Base-by-base conservation (phyloP, 495 filamentous ascomycete species). In the Daldinia bambusicola region DNA sequence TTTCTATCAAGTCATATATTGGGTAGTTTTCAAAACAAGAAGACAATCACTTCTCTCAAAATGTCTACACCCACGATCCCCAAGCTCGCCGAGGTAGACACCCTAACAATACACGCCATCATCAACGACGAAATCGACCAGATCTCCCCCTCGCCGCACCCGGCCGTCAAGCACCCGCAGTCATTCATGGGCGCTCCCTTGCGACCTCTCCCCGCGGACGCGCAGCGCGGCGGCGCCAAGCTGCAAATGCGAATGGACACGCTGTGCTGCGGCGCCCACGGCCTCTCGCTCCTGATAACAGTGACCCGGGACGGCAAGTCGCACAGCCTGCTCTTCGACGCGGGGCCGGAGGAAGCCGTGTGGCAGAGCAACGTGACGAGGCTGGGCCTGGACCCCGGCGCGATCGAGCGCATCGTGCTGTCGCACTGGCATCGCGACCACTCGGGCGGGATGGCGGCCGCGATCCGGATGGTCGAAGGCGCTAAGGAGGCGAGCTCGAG, bases 371-470 rank as follows among this genome's bases (percentile, higher is more conserved):
- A 90, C 69, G 84, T 80, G 6, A 82, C 77, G 6, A 77, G 87
- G 1, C 74, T 90, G 10, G 76, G 80, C 30, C 75, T 84, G 2
- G 79, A 86, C 76, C 74, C 87, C 1, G 76, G 67, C 6, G 45
- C 16, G 4, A 74, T 84, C 40, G 79, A 80, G 51, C 66, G 67
- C 1, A 75, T 84, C 20, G 77, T 80, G 32, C 75, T 84, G 16
- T 78, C 84, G 6, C 88, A 90, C 66, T 90, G 87, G 87, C 88
- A 90, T 79, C 84, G 87, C 30, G 88, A 90, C 65, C 88, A 90
- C 73, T 85, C 87, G 22, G 87, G 87, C 13, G 84, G 89, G 18
- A 36, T 76, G n/a, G 51, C 66, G 4, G 58, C 64, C 13, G 71
- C 76, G 26, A 74, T 81, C 18, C 81, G 85, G 77, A 87, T 86